Base-by-base conservation (phyloP, 768 basidiomycete genomes). In the Mycena polygramma region DNA sequence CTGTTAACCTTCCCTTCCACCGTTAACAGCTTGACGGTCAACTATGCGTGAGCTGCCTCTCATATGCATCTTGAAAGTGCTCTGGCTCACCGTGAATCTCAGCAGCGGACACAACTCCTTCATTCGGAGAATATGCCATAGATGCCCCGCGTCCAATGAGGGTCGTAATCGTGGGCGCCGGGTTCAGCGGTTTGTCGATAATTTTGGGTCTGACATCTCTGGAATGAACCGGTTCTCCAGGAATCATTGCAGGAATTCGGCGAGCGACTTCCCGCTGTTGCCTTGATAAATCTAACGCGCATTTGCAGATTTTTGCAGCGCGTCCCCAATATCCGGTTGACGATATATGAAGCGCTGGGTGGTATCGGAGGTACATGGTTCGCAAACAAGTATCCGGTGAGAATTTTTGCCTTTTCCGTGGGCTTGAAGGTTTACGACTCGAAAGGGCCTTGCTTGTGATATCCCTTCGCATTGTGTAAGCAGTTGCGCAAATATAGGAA, bases 321-420 rank as follows among this genome's bases (percentile, higher is more conserved):
- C 37, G 79, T 91, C 15, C 82, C 83, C 54, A 90, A 91, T 69
- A 68, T 91, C 17, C 79, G 87, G 22, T 75, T 92, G 7, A 84
- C 83, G 0, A 85, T 91, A 19, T 91, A 90, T 75, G 91, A 92
- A 64, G 87, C 88, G 66, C 84, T 86, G 59, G 78, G 82, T n/a
- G 87, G 85, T 2, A 81, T 92, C 26, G 91, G 90, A 13, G 91
- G 91, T 2, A 86, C 89, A 4, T 92, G 91, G 91, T 86, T 81
- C 72, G 78, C 80, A 11, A 90, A 90, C 66, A 83, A 77, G 65
- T 90, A 90, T 75, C 88, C 88, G 7, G 87, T 87, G 57, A 75
- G 83, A 51, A 64, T 62, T 36, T 22, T 17, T 41, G 41, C 9
- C 41, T 41, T 41, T 41, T 41, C 10, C 41, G 41, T n/a, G n/a